Percentiles rank a stretch among this genome's conserved stretches.
phyloP scores from a whole-genome alignment of 2,329 filamentous ascomycete species.

The Dactylellina sp. region DNA sequence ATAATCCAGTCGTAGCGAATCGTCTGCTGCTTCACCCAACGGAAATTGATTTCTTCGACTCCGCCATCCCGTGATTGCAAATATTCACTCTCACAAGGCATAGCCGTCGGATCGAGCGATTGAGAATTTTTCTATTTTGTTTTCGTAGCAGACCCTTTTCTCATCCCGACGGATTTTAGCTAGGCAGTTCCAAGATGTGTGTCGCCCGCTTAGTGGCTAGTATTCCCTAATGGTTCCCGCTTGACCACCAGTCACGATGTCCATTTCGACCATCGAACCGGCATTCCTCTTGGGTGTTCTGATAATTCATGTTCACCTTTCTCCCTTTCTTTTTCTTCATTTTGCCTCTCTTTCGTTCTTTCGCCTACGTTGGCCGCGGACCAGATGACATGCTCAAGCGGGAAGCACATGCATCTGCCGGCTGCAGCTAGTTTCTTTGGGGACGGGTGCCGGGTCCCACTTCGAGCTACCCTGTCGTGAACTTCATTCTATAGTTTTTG shows the following conservation, averaged over 20 bases:
- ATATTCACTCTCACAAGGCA: constrained; percentile 43
- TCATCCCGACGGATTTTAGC: neutral
- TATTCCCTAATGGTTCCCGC: constrained; percentile 19
- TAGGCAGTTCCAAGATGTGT: constrained; percentile 27
- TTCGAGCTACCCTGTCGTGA: neutral
- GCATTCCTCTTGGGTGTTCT: constrained; percentile 13
- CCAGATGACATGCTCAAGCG: constrained; percentile 57
- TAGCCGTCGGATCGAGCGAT: constrained; percentile 7
- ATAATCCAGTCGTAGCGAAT: constrained; percentile 19
- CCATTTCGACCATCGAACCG: constrained; percentile 24
- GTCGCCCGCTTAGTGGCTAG: constrained; percentile 47
- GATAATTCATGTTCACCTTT: constrained; percentile 6
- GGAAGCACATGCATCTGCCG: constrained; percentile 56
- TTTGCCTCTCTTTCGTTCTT: neutral
- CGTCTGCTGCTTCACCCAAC: neutral
- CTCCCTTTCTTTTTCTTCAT: neutral
- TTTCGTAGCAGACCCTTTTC: neutral
- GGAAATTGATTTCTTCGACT: constrained; percentile 11
- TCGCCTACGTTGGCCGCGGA: constrained; percentile 35
- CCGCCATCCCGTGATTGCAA: constrained; percentile 57
- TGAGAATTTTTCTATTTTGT: constrained; percentile 6
- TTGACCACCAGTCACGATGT: constrained; percentile 54
- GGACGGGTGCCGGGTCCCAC: constrained; percentile 44
- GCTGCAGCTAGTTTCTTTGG: constrained; percentile 55
- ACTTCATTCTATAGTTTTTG: neutral